Evolutionary conservation across 176 grass and related monocot species (phyloP).

Genomic region (Hyparrhenia diplandra): DNA sequence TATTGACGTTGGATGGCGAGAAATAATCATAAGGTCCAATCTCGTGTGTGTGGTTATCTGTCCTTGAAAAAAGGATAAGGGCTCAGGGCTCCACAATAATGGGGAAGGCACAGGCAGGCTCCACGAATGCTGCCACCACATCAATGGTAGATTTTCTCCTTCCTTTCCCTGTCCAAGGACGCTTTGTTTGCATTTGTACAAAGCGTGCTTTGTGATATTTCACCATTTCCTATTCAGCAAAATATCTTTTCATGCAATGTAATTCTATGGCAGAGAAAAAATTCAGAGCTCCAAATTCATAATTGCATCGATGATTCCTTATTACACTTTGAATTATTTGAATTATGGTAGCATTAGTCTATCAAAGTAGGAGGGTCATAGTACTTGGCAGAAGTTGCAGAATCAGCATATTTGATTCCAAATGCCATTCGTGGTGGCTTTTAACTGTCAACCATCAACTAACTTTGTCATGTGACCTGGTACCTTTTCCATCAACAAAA

Average conservation of each 20-base stretch:
- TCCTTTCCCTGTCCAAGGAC: neutral
- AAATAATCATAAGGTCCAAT: constrained; percentile 18
- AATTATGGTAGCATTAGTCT: too few relatives aligned
- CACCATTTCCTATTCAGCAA: neutral
- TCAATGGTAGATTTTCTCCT: neutral
- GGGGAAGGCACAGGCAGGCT: constrained; percentile 7
- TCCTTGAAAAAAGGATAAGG: neutral
- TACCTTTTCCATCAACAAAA: constrained; percentile 18
- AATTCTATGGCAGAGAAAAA: neutral
- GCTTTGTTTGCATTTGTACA: neutral
- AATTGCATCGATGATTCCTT: neutral
- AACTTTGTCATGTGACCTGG: neutral
- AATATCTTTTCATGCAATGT: neutral
- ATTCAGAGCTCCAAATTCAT: neutral
- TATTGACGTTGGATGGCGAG: constrained; percentile 68
- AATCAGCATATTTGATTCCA: constrained; percentile 17
- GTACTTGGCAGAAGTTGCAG: neutral
- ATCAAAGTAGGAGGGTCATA: neutral
- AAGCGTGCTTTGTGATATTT: neutral
- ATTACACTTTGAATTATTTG: neutral
- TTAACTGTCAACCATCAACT: neutral
- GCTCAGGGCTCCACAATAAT: constrained; percentile 1
- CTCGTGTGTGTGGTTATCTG: neutral
- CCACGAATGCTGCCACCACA: neutral
- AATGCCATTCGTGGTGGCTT: neutral